phyloP scores from a whole-genome alignment of 495 filamentous ascomycete species.

The Neurospora intermedia region DNA sequence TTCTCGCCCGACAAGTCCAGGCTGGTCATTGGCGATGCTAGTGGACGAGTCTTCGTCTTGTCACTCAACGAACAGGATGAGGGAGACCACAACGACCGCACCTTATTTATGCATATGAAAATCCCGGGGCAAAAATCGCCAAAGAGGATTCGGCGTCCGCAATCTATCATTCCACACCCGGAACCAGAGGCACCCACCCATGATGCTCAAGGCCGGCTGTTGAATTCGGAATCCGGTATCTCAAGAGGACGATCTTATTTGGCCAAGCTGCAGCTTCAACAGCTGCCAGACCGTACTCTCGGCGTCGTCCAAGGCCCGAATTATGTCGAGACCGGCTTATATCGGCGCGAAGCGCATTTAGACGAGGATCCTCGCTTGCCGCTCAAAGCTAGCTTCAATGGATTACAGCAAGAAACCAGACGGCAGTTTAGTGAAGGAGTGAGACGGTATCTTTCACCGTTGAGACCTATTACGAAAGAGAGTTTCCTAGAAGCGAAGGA shows the following conservation, averaged over 20 bases:
- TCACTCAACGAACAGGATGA: slow-evolving; percentile 33
- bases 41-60: slow-evolving; percentile 61
- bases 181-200: slow-evolving; percentile 28
- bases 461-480: slow-evolving; percentile 1
- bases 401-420: slow-evolving; percentile 15
- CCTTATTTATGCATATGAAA: slow-evolving; percentile 12
- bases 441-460: background rate
- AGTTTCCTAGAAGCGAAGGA: background rate
- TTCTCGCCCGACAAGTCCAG: slow-evolving; percentile 64
- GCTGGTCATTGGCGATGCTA: slow-evolving; percentile 66
- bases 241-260: slow-evolving; percentile 19
- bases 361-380: slow-evolving; percentile 21
- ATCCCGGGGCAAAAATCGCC: slow-evolving; percentile 5
- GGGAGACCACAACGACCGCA: slow-evolving; percentile 1
- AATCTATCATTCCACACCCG: slow-evolving; percentile 31
- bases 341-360: slow-evolving; percentile 29
- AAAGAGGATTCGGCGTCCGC: slow-evolving; percentile 26
- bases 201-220: slow-evolving; percentile 9
- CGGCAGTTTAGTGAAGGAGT: background rate
- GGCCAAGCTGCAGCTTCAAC: slow-evolving; percentile 15
- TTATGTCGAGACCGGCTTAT: slow-evolving; percentile 30
- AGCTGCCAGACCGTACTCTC: slow-evolving; percentile 24
- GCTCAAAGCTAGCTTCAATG: slow-evolving; percentile 21
- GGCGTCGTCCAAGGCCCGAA: slow-evolving; percentile 36
- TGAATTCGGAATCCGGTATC: slow-evolving; percentile 10